These are phyloP conservation scores for Eucalyptus curtisii DNA, from an alignment of 345 rosid genomes.

Conservation along the genomic window DNA sequence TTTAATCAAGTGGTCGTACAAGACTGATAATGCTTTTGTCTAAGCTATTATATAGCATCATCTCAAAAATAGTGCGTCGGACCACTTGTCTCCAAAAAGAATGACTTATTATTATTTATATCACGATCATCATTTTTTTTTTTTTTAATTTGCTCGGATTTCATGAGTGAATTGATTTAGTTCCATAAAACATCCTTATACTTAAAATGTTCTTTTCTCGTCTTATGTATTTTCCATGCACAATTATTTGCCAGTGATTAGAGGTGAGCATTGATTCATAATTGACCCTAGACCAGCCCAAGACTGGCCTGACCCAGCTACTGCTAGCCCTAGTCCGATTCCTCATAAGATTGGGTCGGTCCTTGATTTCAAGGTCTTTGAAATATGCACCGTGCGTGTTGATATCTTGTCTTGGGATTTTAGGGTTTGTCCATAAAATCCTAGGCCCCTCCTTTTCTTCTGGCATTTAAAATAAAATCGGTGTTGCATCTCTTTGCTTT, in stretches of 20 bases:
- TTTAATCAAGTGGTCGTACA: neutral
- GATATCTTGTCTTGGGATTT: neutral
- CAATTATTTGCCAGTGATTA: neutral
- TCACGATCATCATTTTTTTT: neutral
- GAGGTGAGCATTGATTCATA: neutral
- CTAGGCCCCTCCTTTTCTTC: accelerated
- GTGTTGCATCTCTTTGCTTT: accelerated
- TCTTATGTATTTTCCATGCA: neutral
- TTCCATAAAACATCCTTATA: neutral
- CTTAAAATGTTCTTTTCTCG: neutral
- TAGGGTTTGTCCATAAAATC: neutral
- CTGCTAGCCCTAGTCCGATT: accelerated
- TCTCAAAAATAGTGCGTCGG: neutral
- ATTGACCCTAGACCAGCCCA: accelerated
- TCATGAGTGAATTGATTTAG: neutral
- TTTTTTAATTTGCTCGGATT: neutral
- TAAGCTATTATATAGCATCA: neutral
- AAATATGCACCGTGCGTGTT: accelerated
- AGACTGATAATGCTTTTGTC: neutral
- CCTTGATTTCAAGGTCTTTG: accelerated
- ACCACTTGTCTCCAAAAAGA: neutral
- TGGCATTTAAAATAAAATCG: neutral
- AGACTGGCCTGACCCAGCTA: accelerated
- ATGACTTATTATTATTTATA: neutral
- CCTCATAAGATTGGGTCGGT: accelerated